phyloP scores from a whole-genome alignment of 2,329 filamentous ascomycete genomes.

The Raffaelea albimanens region DNA sequence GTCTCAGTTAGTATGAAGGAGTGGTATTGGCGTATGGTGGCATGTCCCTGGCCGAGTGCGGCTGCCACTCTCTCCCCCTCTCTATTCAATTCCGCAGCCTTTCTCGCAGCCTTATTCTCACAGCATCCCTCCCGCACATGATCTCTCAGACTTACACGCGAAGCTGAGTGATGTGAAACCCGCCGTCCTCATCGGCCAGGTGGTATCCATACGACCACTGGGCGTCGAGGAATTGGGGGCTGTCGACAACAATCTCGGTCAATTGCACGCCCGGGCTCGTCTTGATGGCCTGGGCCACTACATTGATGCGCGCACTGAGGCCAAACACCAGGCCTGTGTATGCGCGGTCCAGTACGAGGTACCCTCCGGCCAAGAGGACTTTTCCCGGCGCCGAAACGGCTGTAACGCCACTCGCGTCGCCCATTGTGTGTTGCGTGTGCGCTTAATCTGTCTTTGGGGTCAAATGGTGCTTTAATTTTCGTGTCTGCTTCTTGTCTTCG shows the following conservation, averaged over 20 bases:
- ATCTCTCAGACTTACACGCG: slow-evolving; percentile 62
- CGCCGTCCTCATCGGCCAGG: slow-evolving; percentile 60
- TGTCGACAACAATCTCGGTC: slow-evolving; percentile 72
- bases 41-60: no score
- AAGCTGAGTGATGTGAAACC: slow-evolving; percentile 71
- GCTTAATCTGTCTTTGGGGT: neutral
- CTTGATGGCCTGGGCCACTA: slow-evolving; percentile 47
- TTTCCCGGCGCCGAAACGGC: slow-evolving; percentile 91
- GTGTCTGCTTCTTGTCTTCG: neutral
- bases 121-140: no score
- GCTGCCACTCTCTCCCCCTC: no score
- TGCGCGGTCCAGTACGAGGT: slow-evolving; percentile 80
- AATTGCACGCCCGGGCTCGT: slow-evolving; percentile 55
- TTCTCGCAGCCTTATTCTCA: no score
- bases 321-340: slow-evolving; percentile 71
- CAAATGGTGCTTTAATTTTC: no score
- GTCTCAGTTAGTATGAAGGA: no score
- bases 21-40: no score
- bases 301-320: slow-evolving; percentile 58
- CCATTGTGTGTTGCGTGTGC: slow-evolving; percentile 4
- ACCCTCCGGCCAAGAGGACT: slow-evolving; percentile 88
- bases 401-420: slow-evolving; percentile 19
- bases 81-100: no score
- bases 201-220: slow-evolving; percentile 82
- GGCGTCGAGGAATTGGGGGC: slow-evolving; percentile 82